Base-by-base conservation (phyloP, 257 asterid species). In the Solanum chilense region DNA sequence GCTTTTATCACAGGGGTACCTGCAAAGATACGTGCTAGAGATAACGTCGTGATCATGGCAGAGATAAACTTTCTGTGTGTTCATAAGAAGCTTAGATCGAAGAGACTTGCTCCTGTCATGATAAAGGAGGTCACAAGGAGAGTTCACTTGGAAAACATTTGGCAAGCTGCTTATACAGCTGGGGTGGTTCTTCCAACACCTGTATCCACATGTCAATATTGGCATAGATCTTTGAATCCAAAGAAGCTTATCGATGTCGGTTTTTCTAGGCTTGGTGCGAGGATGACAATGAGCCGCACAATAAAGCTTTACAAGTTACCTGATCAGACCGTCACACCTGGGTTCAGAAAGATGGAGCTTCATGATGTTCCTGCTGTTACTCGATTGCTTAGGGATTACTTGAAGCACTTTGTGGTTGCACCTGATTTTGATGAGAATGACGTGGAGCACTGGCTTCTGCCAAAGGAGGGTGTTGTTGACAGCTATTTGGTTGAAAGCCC, bases 201-300 rank as follows among this genome's bases (percentile, higher is more conserved):
- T 75, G 44, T 89, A 86, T 52, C 91, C 10, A 89, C 91, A 44
- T 87, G 91, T 12, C 91, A 87, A 77, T 89, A 89, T 68, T 89
- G 89, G 91, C 91, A 89, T 87, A 86, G 91, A 78, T 89, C 91
- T 44, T 89, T 89, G 87, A 89, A 87, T 52, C 91, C 91, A 25
- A 84, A 87, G 86, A 89, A 89, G 88, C 91, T 89, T 84, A 89
- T 89, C 5, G 91, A 87, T 84, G 91, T 89, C 11, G 91, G 89
- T 12, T 89, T 89, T 87, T 89, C 89, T 74, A 89, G 89, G 86
- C 88, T 89, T 52, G 91, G 91, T 20, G 82, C 91, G 13, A 69
- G 91, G 78, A 89, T 89, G 91, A 89, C 91, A 66, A 89, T 89
- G 91, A 87, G 91, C 86, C 89, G 88, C 84, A 89, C 89, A n/a